A percentile compares a stretch with the other conserved stretches of the same genome.
These are phyloP conservation scores for Physcomitrium patens DNA, from an alignment of 225 moss, liverwort and hornwort species.

Conservation along the genomic window DNA sequence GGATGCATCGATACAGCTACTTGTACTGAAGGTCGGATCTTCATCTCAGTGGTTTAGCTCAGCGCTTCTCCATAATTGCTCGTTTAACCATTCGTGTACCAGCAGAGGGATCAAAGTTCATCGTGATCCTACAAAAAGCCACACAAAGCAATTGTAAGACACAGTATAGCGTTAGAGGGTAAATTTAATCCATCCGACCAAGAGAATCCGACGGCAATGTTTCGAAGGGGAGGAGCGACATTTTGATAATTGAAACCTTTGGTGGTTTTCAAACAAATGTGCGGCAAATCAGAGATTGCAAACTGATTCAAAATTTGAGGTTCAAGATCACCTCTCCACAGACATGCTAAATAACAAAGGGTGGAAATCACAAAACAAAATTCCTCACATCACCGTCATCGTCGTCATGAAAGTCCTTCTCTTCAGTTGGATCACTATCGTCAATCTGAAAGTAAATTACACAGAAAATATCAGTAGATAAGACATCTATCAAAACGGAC, in stretches of 20 bases:
- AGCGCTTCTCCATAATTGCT: conserved; percentile 11
- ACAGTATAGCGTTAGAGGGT: neutral
- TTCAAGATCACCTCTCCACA: conserved; percentile 1
- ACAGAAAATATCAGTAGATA: conserved; percentile 19
- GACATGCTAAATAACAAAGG: neutral
- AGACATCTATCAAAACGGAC: neutral
- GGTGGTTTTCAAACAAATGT: neutral
- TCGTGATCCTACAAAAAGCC: conserved; percentile 40
- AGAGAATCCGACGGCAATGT: neutral
- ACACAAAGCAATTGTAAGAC: conserved; percentile 8
- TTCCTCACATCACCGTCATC: conserved; percentile 37
- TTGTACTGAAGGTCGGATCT: neutral
- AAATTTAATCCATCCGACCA: neutral
- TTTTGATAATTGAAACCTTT: neutral
- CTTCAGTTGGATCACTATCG: conserved; percentile 22
- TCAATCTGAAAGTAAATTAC: conserved; percentile 21
- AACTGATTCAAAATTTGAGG: neutral
- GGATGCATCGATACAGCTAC: too few species aligned
- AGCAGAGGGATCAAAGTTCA: conserved; percentile 32
- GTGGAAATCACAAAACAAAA: neutral
- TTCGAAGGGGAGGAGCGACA: neutral
- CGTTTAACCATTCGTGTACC: neutral
- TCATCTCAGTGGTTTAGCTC: conserved; percentile 3
- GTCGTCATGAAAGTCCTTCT: conserved; percentile 35
- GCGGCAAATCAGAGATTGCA: neutral